Percentiles rank a stretch among this genome's conserved stretches.
Conservation (phyloP, 495 filamentous ascomycete genomes). For the Neurospora sp. region DNA sequence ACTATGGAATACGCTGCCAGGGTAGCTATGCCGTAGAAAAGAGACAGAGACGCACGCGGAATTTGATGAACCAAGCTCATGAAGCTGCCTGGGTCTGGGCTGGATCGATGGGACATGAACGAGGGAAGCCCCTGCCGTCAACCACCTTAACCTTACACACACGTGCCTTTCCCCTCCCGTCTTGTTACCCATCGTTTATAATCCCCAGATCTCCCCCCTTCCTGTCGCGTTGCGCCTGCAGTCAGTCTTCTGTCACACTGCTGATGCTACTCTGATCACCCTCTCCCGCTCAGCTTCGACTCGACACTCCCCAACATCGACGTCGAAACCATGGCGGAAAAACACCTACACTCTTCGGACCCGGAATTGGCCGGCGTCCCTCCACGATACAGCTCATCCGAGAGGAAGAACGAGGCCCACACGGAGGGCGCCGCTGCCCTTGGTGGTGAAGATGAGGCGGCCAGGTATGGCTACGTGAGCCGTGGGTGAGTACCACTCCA, state of each 20-base stretch:
- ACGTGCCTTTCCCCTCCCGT: not conserved
- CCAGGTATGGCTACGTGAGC: slow-evolving; percentile 4
- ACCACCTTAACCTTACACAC: not conserved
- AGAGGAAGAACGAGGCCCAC: not conserved
- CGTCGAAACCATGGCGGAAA: not conserved
- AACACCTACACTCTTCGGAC: not conserved
- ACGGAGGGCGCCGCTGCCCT: not conserved
- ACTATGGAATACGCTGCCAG: too few relatives aligned
- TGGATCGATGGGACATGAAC: not conserved
- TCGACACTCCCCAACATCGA: not conserved
- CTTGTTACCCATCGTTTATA: not conserved
- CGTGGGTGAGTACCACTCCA: slow-evolving; percentile 4
- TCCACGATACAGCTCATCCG: not conserved
- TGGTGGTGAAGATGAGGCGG: slow-evolving; percentile 1
- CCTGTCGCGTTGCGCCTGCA: not conserved
- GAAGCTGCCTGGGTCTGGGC: not conserved
- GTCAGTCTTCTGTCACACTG: not conserved
- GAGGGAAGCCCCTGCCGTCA: not conserved
- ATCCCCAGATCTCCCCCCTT: not conserved
- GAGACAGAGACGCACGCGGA: not conserved
- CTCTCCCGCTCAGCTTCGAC: not conserved
- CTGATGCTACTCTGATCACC: not conserved
- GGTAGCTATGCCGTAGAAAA: not conserved
- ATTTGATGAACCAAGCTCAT: not conserved
- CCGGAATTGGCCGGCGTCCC: not conserved